These are phyloP conservation scores for Colletotrichum paranaense DNA, from an alignment of 2,329 filamentous ascomycete genomes.

Conservation along the genomic window DNA sequence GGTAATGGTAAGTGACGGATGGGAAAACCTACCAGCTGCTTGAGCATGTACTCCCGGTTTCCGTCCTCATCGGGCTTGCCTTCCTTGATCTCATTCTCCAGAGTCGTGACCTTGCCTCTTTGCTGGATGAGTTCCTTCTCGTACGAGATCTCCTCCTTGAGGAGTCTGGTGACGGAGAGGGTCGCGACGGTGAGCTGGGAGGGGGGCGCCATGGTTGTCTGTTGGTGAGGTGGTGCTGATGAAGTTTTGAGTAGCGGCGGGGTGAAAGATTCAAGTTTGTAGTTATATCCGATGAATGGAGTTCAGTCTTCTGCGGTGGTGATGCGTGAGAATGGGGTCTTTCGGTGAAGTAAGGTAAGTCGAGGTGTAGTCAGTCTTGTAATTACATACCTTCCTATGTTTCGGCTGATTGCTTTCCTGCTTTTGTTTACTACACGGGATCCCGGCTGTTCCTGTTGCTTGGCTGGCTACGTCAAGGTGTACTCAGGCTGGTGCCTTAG, in stretches of 20 bases:
- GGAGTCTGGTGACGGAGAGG: constrained; percentile 81
- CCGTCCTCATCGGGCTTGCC: constrained; percentile 68
- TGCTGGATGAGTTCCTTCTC: constrained; percentile 86
- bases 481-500: constrained; percentile 26
- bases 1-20: not conserved
- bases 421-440: constrained; percentile 34
- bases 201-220: constrained; percentile 76
- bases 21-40: constrained; percentile 78
- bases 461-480: constrained; percentile 31
- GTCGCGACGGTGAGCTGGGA: constrained; percentile 83
- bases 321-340: not conserved
- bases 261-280: not conserved
- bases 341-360: not conserved
- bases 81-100: constrained; percentile 70
- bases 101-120: constrained; percentile 74
- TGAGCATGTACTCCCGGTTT: constrained; percentile 83
- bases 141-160: constrained; percentile 93
- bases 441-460: constrained; percentile 18
- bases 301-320: not conserved
- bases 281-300: too few relatives aligned
- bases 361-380: not conserved
- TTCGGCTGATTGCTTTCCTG: constrained; percentile 20
- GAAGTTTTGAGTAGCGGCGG: not conserved
- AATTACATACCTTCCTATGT: not conserved
- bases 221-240: not conserved